These are phyloP conservation scores for Boletus sp. DNA, from an alignment of 768 basidiomycete genomes.

Conservation along the genomic window DNA sequence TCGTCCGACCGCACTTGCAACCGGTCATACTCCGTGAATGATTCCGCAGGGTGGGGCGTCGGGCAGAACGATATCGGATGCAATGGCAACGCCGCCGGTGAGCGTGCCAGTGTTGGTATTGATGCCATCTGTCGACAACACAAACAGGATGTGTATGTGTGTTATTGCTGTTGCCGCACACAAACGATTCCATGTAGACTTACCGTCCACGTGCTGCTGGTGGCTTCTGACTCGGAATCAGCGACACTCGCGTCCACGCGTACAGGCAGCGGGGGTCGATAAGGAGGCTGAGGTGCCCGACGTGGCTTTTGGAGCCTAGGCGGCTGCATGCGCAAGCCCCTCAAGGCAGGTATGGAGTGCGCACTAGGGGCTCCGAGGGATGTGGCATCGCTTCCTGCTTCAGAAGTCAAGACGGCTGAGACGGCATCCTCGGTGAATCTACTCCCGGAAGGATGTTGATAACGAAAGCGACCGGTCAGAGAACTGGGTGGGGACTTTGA, in stretches of 20 bases:
- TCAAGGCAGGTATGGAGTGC: constrained; percentile 2
- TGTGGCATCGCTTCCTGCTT: constrained; percentile 20
- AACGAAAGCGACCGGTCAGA: constrained; percentile 1
- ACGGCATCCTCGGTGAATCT: constrained; percentile 26
- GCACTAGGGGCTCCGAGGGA: constrained; percentile 4
- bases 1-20: constrained; percentile 21
- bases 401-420: constrained; percentile 27
- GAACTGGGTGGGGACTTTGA: constrained; percentile 16
- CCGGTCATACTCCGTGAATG: constrained; percentile 30
- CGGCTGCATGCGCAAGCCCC: background rate
- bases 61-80: constrained; percentile 25
- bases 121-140: constrained; percentile 9
- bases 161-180: background rate
- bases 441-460: constrained; percentile 25
- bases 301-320: constrained; percentile 21
- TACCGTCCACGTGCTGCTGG: constrained; percentile 15
- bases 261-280: background rate
- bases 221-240: constrained; percentile 8
- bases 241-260: background rate
- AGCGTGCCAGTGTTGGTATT: background rate
- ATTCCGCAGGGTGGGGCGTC: constrained; percentile 21
- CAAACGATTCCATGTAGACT: background rate
- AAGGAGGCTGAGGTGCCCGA: background rate
- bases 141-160: background rate
- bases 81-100: background rate